Conservation (phyloP, 345 rosid species). For the Sisymbrium altissimum region DNA sequence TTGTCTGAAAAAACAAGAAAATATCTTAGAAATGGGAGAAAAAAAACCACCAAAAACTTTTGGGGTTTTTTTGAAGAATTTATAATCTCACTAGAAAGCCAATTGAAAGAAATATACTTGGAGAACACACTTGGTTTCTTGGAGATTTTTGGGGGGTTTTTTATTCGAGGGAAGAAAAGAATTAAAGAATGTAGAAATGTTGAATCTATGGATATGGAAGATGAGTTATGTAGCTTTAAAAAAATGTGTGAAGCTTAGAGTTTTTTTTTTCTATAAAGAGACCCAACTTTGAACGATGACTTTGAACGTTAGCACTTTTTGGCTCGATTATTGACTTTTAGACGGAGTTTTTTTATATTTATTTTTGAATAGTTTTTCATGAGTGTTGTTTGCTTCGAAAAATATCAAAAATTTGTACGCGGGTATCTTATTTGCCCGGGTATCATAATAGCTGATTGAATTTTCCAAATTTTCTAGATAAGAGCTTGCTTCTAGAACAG, state of each 20-base stretch:
- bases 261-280: not conserved
- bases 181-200: conserved; percentile 28
- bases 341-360: not conserved
- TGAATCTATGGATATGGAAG: conserved; percentile 7
- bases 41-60: not conserved
- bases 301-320: conserved; percentile 25
- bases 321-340: conserved; percentile 24
- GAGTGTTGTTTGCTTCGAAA: conserved; percentile 17
- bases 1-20: conserved; percentile 1
- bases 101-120: conserved; percentile 10
- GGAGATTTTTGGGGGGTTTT: not conserved
- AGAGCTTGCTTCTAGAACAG: conserved; percentile 15
- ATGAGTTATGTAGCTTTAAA: not conserved
- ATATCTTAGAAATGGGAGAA: not conserved
- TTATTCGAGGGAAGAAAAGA: conserved; percentile 1
- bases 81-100: conserved; percentile 1
- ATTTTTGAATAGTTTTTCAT: not conserved
- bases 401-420: conserved; percentile 10
- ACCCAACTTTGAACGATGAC: conserved; percentile 37
- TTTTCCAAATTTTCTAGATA: conserved; percentile 1
- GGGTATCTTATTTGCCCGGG: not conserved
- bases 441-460: not conserved
- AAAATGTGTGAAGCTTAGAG: conserved; percentile 22
- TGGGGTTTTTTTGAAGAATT: not conserved
- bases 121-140: conserved; percentile 16